Evolutionary conservation across 371 early-diverging fungal species (phyloP), one percentile per base, ranked within the genome.

Genomic region (Encephalitozoon hellem): DNA sequence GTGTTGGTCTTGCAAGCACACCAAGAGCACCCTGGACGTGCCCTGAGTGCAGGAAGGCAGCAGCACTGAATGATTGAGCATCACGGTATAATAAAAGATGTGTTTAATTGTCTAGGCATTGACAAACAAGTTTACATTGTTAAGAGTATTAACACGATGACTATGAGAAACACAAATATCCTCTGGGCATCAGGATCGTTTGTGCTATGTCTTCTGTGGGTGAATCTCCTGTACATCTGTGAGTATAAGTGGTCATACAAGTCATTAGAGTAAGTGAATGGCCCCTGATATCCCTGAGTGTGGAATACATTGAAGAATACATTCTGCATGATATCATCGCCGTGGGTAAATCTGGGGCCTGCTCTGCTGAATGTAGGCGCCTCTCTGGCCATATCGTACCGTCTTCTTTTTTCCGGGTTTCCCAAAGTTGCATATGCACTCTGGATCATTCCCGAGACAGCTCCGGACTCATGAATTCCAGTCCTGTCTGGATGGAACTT

Each of bases 1-100:
- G 95, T 84, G 92, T 93, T 12, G 92, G 90, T 25, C 87, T 94
- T 26, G 88, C 89, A 28, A 88, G 87, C 4, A 89, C 89, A 8
- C 92, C 92, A 39, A 91, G 90, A 78, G 93, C 92, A 26, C 89
- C 90, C 78, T 95, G 95, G 95, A 91, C 89, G 74, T 95, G 95
- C 80, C 86, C 88, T 21, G 89, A 89, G 42, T 91, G 91, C 80
- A 76, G 34, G 21, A 74, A 74, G 26, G 25, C 45, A 18, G 23
- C 12, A 39, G 39, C 30, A 15, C 12, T 70, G 15, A 32, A 18
- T 11, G 47, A 18, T 28, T 63, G 41, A 34, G 30, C 38, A n/a
- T 42, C 39, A 32, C 43, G 18, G 9, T 32, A 26, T 21, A 71
- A n/a, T 59, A 71, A 55, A 28, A 59, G 30, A 42, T 42, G 34